Evolutionary conservation across 2,329 filamentous ascomycete species (phyloP), one percentile per base, ranked within the genome.

Genomic region (Fusarium heterosporum): DNA sequence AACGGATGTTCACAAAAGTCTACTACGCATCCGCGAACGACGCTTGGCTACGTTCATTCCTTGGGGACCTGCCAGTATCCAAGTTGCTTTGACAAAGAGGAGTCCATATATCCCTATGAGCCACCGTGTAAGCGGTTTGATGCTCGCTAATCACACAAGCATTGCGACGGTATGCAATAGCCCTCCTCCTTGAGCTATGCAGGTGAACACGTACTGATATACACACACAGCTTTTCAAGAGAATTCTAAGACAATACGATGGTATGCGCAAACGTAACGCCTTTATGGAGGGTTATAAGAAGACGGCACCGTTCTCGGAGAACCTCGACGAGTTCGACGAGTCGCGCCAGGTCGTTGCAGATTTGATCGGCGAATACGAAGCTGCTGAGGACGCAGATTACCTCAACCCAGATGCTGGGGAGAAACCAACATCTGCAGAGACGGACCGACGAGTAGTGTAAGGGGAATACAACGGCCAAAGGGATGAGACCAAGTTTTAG

Each of bases 91-190:
- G 64, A 97, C 96, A 3, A 97, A 97, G 82, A 93, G 96, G 75
- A 97, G 94, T 40, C 96, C 96, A 2, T 98, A 99, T 76, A 91
- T 97, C 40, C 91, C 93, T 55, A 96, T 96, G 82, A 93, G 92
- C 70, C 93, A 97, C 76, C 90, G 96, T 47, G 96, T 99, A 53
- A 97, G 93, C 68, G 96, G 96, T 3, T 86, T 99, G 59, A 99
- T 99, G 96, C 83, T 99, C 61, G 96, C 96, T 13, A 99, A 99
- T 76, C 96, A 99, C 77, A 99, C 96, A 0, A 97, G 94, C 68
- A 97, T 99, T 71, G 93, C 95, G 45, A 97, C 96, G 25, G 88
- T 90, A 82, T 73, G 86, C 79, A 29, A 28, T 7, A 42, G 26
- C 28, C 28, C 34, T 40, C 19, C 11, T 8, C n/a, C 26, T 45